Conservation (phyloP, 2,329 filamentous ascomycete species). For the Penicillium occitanis region DNA sequence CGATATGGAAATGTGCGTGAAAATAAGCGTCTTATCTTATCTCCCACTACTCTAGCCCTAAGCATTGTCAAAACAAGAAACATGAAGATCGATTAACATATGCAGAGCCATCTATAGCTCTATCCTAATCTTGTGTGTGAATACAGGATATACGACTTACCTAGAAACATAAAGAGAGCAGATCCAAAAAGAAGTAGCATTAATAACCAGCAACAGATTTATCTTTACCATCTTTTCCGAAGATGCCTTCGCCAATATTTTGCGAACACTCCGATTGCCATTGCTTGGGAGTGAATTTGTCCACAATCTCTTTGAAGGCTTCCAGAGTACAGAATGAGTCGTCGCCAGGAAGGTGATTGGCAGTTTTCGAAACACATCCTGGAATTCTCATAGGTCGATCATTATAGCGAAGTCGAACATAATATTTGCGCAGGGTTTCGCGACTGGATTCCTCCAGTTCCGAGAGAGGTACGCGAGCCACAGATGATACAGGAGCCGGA, state of each 20-base stretch:
- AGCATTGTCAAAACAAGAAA: background rate
- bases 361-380: slow-evolving; percentile 67
- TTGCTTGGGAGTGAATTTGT: slow-evolving; percentile 79
- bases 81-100: background rate
- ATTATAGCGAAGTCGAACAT: slow-evolving; percentile 88
- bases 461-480: slow-evolving; percentile 36
- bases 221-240: slow-evolving; percentile 46
- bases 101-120: background rate
- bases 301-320: slow-evolving; percentile 89
- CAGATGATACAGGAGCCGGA: slow-evolving; percentile 30
- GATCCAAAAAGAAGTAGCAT: background rate
- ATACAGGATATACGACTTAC: background rate
- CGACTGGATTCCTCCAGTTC: slow-evolving; percentile 32
- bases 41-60: background rate
- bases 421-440: slow-evolving; percentile 61
- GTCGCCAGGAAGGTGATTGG: slow-evolving; percentile 83
- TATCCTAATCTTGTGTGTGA: background rate
- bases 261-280: slow-evolving; percentile 67
- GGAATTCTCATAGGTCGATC: slow-evolving; percentile 78
- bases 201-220: slow-evolving; percentile 42
- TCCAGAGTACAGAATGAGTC: slow-evolving; percentile 87
- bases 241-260: slow-evolving; percentile 57
- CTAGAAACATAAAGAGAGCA: background rate
- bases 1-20: background rate
- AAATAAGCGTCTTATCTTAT: background rate